These are phyloP conservation scores for Diversispora eburnea DNA, from an alignment of 192 early-diverging fungal genomes.

Conservation along the genomic window DNA sequence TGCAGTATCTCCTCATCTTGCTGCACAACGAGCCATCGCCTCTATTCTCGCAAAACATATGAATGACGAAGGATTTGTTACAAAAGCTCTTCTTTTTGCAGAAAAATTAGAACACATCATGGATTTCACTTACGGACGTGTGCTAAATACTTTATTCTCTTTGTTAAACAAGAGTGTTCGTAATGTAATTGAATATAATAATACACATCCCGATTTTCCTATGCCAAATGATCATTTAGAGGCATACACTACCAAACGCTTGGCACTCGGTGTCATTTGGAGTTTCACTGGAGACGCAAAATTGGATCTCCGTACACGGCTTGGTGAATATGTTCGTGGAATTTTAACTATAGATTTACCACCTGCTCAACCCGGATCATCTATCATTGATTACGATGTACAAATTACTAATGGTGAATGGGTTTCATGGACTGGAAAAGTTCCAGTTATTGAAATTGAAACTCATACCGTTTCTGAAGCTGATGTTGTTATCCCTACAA, in stretches of 20 bases:
- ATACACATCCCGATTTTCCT: slow-evolving; percentile 92
- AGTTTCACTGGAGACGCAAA: slow-evolving; percentile 90
- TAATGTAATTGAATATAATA: slow-evolving; percentile 85
- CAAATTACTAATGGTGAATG: slow-evolving; percentile 77
- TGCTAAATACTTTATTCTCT: slow-evolving; percentile 82
- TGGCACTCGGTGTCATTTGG: slow-evolving; percentile 85
- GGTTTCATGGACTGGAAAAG: slow-evolving; percentile 84
- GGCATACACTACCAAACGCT: slow-evolving; percentile 75
- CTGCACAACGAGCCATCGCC: slow-evolving; percentile 74
- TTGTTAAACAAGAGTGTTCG: slow-evolving; percentile 85
- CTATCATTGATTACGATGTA: slow-evolving; percentile 90
- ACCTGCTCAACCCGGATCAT: slow-evolving; percentile 37
- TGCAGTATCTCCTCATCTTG: slow-evolving; percentile 55
- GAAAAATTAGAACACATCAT: slow-evolving; percentile 88
- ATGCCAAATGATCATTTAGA: slow-evolving; percentile 75
- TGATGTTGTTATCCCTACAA: slow-evolving; percentile 95
- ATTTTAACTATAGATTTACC: slow-evolving; percentile 76
- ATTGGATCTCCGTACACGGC: slow-evolving; percentile 60
- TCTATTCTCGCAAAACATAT: slow-evolving; percentile 69
- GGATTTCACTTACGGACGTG: slow-evolving; percentile 91
- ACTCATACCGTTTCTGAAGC: slow-evolving; percentile 85
- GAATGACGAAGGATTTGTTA: slow-evolving; percentile 70
- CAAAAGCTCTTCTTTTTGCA: slow-evolving; percentile 65
- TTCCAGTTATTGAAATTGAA: slow-evolving; percentile 94
- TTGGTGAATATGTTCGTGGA: slow-evolving; percentile 81